Evolutionary conservation across 73 alveolate genomes (phyloP).

Genomic region (Paramecium octaurelia): DNA sequence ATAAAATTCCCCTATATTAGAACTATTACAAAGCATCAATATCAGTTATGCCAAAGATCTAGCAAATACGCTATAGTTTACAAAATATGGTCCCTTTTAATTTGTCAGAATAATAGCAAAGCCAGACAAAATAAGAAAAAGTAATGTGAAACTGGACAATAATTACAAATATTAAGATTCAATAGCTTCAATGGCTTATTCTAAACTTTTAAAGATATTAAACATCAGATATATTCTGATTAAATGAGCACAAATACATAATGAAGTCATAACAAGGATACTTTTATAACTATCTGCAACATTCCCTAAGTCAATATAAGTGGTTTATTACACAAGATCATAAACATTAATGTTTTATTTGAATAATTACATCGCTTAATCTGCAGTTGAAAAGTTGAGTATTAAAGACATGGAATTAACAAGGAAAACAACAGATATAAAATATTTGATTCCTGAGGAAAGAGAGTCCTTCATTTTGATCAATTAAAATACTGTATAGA

Average conservation of each 20-base stretch:
- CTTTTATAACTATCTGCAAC: not conserved
- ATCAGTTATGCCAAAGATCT: constrained; percentile 7
- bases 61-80: not conserved
- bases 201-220: not conserved
- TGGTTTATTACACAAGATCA: not conserved
- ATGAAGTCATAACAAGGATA: not conserved
- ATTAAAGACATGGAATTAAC: not conserved
- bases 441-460: not conserved
- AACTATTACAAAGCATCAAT: not conserved
- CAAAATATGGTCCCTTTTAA: not conserved
- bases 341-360: not conserved
- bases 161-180: constrained; percentile 8
- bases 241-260: not conserved
- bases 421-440: not conserved
- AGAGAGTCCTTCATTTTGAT: not conserved
- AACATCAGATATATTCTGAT: not conserved
- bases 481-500: not conserved
- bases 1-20: not conserved
- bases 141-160: not conserved
- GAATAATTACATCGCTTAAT: not conserved
- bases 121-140: not conserved
- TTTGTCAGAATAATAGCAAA: not conserved
- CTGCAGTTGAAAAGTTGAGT: not conserved
- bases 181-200: not conserved
- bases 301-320: constrained; percentile 12